Evolutionary conservation across 108 stramenopile species (phyloP), one percentile per base, ranked within the genome.

Genomic region (Nannochloropsis granulata): DNA sequence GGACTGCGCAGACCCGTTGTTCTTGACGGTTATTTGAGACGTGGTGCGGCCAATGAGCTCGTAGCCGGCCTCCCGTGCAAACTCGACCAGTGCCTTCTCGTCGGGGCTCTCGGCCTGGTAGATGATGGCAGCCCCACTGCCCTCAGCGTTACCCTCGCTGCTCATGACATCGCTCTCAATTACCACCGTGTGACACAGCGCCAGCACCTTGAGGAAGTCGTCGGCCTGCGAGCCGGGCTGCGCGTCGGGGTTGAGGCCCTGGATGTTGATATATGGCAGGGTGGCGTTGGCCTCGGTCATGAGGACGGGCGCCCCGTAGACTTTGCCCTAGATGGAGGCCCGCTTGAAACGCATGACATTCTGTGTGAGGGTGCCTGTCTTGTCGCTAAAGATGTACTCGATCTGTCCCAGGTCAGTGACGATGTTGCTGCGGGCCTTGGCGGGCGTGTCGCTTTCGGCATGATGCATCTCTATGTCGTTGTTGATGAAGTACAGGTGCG

Each of bases 41-140:
- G 21, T 56, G 13, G 81, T 43, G 23, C 96, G 87, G 56, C 92
- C 91, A n/a, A 94, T 24, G 23, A 96, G 91, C 86, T 94, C 94
- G 83, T 93, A 95, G 19, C 93, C 94, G 86, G 90, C 94, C 43
- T 89, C 90, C 84, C 94, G 93, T 25, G 94, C 93, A 23, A 92
- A 94, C 12, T 91, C 88, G 26, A 96, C 95, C 25, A 96, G 92
- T 0, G 95, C 95, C 45, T 93, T 93, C 89, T 96, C 95, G 79
- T 96, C 95, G 10, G 95, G 95, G 90, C 93, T 94, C 85, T 96
- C 95, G 10, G 95, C 95, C 85, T 95, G 94, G 85, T 95, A 96
- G 9, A 91, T 91, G 83, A 82, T 93, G 79, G 24, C 79, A 25
- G 13, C 23, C 79, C 24, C 24, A 14, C 24, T 24, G 24, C n/a